These are phyloP conservation scores for Metschnikowia bowlesiae DNA, from an alignment of 805 yeast species.

Conservation along the genomic window DNA sequence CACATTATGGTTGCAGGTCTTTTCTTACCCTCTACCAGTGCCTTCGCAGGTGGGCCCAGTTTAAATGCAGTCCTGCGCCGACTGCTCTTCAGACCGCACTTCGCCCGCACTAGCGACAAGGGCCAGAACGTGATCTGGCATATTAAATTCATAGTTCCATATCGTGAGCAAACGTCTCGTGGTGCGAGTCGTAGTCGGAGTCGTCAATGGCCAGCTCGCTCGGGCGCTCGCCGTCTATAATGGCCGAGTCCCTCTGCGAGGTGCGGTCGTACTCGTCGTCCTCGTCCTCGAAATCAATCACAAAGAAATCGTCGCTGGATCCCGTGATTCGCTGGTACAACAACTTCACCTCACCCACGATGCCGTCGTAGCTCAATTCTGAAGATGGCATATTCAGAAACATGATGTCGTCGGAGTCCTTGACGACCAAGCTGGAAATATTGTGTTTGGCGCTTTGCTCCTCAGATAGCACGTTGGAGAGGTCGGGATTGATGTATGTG, in stretches of 20 bases:
- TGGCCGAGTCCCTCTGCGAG: not conserved
- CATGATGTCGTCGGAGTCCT: constrained; percentile 23
- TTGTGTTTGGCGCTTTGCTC: constrained; percentile 22
- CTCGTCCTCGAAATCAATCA: constrained; percentile 94
- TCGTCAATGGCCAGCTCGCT: constrained; percentile 19
- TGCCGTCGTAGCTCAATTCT: constrained; percentile 89
- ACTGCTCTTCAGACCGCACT: too few species aligned
- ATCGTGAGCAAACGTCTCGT: constrained; percentile 41
- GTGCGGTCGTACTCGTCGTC: constrained; percentile 47
- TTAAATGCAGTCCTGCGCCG: too few species aligned
- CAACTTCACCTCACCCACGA: constrained; percentile 72
- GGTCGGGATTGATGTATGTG: constrained; percentile 34
- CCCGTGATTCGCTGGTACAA: constrained; percentile 81
- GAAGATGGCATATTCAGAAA: constrained; percentile 66
- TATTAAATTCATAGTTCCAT: constrained; percentile 31
- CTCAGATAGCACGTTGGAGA: constrained; percentile 34
- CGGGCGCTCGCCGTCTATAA: constrained; percentile 8
- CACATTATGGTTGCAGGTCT: too few species aligned
- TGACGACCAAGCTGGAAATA: constrained; percentile 16
- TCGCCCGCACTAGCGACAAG: too few species aligned
- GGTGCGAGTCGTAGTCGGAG: constrained; percentile 25
- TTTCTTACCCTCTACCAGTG: too few species aligned
- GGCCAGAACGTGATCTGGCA: too few species aligned
- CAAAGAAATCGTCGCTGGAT: constrained; percentile 92
- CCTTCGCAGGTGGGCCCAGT: too few species aligned